Percentiles rank a stretch among this genome's conserved stretches.
Evolutionary conservation across 495 filamentous ascomycete species (phyloP).

Genomic region (Chaetomium fimeti): DNA sequence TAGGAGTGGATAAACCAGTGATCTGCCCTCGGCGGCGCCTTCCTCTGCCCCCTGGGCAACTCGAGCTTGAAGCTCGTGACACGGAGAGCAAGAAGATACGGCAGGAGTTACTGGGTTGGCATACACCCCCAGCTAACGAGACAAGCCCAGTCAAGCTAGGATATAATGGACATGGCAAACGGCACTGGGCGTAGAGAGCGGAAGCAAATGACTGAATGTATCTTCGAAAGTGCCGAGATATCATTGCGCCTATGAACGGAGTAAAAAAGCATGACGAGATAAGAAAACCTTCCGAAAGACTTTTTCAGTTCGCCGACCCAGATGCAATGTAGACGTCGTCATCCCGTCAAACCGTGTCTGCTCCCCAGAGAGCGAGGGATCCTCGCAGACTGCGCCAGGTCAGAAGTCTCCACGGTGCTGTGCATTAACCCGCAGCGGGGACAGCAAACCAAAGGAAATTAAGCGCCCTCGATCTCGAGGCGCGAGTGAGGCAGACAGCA

Average conservation of each 20-base stretch:
- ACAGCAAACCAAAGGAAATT: slow-evolving; percentile 25
- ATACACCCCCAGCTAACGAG: too few species aligned
- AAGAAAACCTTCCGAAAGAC: slow-evolving; percentile 22
- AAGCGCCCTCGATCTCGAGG: slow-evolving; percentile 11
- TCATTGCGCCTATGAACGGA: slow-evolving; percentile 16
- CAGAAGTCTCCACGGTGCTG: slow-evolving; percentile 36
- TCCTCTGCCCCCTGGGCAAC: background rate
- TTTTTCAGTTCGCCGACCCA: slow-evolving; percentile 37
- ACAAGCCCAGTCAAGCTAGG: background rate
- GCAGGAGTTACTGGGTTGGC: background rate
- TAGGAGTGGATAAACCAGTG: background rate
- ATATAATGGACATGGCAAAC: background rate
- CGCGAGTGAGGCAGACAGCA: slow-evolving; percentile 13
- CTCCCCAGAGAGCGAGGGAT: slow-evolving; percentile 40
- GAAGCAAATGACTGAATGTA: background rate
- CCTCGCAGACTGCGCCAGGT: slow-evolving; percentile 43
- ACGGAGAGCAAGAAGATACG: background rate
- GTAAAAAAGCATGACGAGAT: slow-evolving; percentile 12
- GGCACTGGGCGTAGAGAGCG: background rate
- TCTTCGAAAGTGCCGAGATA: slow-evolving; percentile 10
- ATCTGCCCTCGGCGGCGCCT: background rate
- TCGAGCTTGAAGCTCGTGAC: background rate
- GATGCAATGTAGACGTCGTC: slow-evolving; percentile 50
- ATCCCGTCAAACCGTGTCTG: slow-evolving; percentile 45
- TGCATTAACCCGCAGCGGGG: slow-evolving; percentile 20